Evolutionary conservation across 805 yeast species (phyloP).

Genomic region (Teunomyces lycoperdinae): DNA sequence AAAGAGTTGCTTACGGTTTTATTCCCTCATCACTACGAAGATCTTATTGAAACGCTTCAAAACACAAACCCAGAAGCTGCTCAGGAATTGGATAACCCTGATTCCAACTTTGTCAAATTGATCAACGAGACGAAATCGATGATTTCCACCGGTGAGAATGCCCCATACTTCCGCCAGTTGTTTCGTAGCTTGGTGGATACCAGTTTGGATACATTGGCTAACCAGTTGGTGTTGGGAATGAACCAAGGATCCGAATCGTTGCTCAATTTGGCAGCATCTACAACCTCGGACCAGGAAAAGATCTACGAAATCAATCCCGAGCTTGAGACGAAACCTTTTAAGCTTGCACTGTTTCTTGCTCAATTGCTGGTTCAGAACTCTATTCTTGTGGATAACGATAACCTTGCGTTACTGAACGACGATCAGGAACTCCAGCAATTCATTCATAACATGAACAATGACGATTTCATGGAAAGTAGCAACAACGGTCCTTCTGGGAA

Average conservation of each 20-base stretch:
- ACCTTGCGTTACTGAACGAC: slow-evolving; percentile 1
- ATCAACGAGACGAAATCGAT: slow-evolving; percentile 46
- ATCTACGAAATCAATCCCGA: slow-evolving; percentile 14
- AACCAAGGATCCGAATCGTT: slow-evolving; percentile 15
- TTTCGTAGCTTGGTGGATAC: slow-evolving; percentile 31
- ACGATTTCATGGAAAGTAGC: slow-evolving; percentile 9
- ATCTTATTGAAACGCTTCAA: slow-evolving; percentile 45
- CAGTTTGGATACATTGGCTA: slow-evolving; percentile 34
- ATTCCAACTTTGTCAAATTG: slow-evolving; percentile 37
- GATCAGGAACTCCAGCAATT: slow-evolving; percentile 20
- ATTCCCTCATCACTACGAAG: slow-evolving; percentile 38
- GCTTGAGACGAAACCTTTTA: slow-evolving; percentile 26
- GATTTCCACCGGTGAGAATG: slow-evolving; percentile 25
- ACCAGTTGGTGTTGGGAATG: slow-evolving; percentile 28
- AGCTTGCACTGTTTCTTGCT: slow-evolving; percentile 69
- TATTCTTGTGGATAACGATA: slow-evolving; percentile 45
- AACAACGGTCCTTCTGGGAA: slow-evolving; percentile 35
- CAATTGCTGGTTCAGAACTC: slow-evolving; percentile 64
- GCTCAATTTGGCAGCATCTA: slow-evolving; percentile 9
- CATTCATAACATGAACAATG: slow-evolving; percentile 37
- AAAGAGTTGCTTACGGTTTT: slow-evolving; percentile 10
- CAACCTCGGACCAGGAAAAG: slow-evolving; percentile 15
- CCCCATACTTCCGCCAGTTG: slow-evolving; percentile 24
- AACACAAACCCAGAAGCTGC: slow-evolving; percentile 45
- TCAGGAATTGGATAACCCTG: slow-evolving; percentile 33